Conservation (phyloP, 768 basidiomycete genomes). For the Cyclocybe cylindracea region DNA sequence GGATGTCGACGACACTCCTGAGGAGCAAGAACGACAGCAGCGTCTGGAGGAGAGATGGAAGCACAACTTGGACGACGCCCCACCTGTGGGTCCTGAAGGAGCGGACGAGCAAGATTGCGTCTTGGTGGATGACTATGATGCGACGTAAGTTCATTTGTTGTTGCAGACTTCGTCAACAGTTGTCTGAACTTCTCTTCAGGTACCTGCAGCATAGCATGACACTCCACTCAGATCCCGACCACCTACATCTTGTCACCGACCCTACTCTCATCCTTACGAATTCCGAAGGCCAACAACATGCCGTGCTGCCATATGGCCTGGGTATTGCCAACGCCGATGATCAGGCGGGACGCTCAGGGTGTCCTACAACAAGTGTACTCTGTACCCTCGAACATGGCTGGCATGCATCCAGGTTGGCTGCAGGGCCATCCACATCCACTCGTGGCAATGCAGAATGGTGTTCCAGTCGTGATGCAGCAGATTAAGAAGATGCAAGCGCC, state of each 20-base stretch:
- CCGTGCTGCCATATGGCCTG: constrained; percentile 51
- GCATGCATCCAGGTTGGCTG: constrained; percentile 11
- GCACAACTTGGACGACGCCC: constrained; percentile 66
- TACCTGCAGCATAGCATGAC: too few species aligned
- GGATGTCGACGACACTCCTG: too few species aligned
- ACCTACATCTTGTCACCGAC: too few species aligned
- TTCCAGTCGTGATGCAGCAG: constrained; percentile 56
- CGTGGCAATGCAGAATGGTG: constrained; percentile 43
- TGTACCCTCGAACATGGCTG: constrained; percentile 15
- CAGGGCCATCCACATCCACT: constrained; percentile 48
- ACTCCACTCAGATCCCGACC: too few species aligned
- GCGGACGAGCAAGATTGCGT: constrained; percentile 68
- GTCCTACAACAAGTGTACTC: constrained; percentile 12
- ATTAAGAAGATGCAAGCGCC: constrained; percentile 67
- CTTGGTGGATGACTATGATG: constrained; percentile 71
- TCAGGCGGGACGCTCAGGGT: constrained; percentile 34
- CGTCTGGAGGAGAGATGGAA: constrained; percentile 62
- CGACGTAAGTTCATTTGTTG: constrained; percentile 37
- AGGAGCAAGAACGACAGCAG: constrained; percentile 36
- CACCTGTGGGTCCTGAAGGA: constrained; percentile 55
- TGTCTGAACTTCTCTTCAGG: too few species aligned
- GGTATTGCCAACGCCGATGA: constrained; percentile 35
- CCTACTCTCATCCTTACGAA: too few species aligned
- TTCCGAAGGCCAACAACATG: too few species aligned
- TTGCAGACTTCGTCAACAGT: constrained; percentile 42